Evolutionary conservation across 176 grass and related monocot genomes (phyloP), one percentile per base, ranked within the genome.

Genomic region (Triticum urartu): DNA sequence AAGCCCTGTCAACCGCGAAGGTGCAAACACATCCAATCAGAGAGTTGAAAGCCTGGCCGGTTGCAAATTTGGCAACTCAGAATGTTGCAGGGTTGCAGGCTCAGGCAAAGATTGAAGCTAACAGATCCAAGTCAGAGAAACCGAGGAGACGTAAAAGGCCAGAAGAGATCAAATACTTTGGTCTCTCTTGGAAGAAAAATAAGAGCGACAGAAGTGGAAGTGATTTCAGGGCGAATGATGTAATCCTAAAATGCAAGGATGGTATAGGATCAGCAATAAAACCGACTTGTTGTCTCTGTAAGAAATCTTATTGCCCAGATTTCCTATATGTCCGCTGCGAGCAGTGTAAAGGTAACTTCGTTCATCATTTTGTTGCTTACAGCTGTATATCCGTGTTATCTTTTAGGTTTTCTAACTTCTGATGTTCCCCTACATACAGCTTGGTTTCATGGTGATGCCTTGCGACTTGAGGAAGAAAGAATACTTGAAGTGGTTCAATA

Each of bases 361-460:
- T 48, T 75, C 28, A 2, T 73, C 74, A 54, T 48, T 86, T 77
- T 77, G 54, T 72, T 75, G 40, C 66, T 75, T 71, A 63, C 50
- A 90, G 13, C 47, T 68, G 39, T 64, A 66, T 79, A 52, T 78
- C 61, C 56, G 58, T 89, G 54, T 83, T 60, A 85, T 79, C 73
- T 78, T 78, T 67, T 43, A 78, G 74, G 34, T 36, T 68, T 73
- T 75, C 64, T 52, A 47, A 72, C 74, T 56, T 75, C 7, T 80
- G n/a, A 54, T 78, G 45, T 89, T 54, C 28, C 22, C 66, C 67
- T 75, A 56, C 20, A 42, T 83, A 74, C 92, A 99, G 97, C 85
- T 89, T 99, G 97, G 97, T 91, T 92, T 84, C 97, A 99, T 93
- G 94, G 85, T 60, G 97, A 96, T 81, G 92, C 97, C 56, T 84